Base-by-base conservation (phyloP, 2,329 filamentous ascomycete species). In the Stagonosporopsis cucurbitacearum region DNA sequence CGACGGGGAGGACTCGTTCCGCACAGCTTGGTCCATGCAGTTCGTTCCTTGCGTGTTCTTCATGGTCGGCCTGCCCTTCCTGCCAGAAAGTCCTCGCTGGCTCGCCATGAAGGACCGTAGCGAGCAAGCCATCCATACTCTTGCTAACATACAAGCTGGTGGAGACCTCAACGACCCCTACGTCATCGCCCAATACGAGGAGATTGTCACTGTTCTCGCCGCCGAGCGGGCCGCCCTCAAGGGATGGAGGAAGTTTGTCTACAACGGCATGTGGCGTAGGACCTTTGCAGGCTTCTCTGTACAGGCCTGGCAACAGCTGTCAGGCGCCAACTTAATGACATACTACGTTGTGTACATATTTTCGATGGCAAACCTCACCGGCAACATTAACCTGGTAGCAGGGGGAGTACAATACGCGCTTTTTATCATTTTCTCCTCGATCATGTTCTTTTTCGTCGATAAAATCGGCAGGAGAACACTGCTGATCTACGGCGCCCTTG, bases 341-440 rank as follows among this genome's bases (percentile, higher is more conserved):
- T 54, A 51, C 70, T 87, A 87, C 54, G 80, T 87, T 55, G 81
- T 84, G 3, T 86, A 85, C 67, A 82, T 86, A 57, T 86, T 85
- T 61, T 70, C 81, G 46, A 87, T 87, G 83, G 84, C 84, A 9
- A 80, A 81, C 33, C 79, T 87, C 50, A 75, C 67, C 7, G 80
- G 81, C 9, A 82, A 85, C 53, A 74, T 82, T 58, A 82, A 81
- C 19, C 64, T 78, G 8, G 72, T 76, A 50, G 72, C 74, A 2
- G 71, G 71, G 1, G 73, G 74, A 15, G 69, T 79, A 11, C 76
- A 79, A 57, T 79, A 78, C 56, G 76, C 75, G 0, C 67, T 78
- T 4, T 78, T 78, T 68, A 76, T 78, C 59, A 68, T 78, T 50
- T 76, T 76, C 57, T 76, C 76, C 1, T 66, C 66, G 12, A 66